Evolutionary conservation across 371 early-diverging fungal species (phyloP), one percentile per base, ranked within the genome.

Genomic region (Amoeboaphelidium protococcarum): DNA sequence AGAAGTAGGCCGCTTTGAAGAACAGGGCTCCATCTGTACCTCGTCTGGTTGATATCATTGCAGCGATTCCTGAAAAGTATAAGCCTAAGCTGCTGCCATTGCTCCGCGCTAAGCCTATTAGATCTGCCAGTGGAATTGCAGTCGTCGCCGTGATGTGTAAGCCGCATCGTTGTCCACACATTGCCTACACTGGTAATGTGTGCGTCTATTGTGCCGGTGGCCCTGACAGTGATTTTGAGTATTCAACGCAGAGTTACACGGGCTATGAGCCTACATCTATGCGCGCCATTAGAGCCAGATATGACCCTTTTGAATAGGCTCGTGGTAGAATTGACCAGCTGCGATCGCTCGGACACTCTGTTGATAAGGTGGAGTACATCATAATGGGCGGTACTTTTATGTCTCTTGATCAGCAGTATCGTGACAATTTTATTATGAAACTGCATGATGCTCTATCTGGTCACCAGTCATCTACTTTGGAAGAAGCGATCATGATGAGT

Each of bases 131-230:
- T 22, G 98, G 98, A 46, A 84, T 91, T 52, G 99, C 99, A 26
- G 95, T 99, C 4, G 98, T 99, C 0, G 99, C 99, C 26, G 98
- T 99, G 23, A 99, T 99, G 99, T 97, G 98, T 68, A 99, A 98
- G 63, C 99, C 99, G 26, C 99, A 99, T 61, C 64, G 99, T 52
- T 99, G 99, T 55, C 99, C 99, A 40, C 99, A 99, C 57, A 98
- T 99, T 60, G 98, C 99, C 41, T 81, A 97, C 78, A 98, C 99
- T 1, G 98, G 98, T 51, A 97, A 99, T 60, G 94, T 99, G 51
- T 99, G 99, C 60, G 95, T 96, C 68, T 80, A 99, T 65, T 98
- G 99, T 59, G 99, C 99, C 23, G 99, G 99, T 46, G 99, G 99
- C 0, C 98, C 98, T 12, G 99, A 99, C 62, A 94, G 95, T 2